A percentile compares a stretch with the other conserved stretches of the same genome.
phyloP scores from a whole-genome alignment of 1,139 yeast genomes.

The Yamadazyma diddensiae region DNA sequence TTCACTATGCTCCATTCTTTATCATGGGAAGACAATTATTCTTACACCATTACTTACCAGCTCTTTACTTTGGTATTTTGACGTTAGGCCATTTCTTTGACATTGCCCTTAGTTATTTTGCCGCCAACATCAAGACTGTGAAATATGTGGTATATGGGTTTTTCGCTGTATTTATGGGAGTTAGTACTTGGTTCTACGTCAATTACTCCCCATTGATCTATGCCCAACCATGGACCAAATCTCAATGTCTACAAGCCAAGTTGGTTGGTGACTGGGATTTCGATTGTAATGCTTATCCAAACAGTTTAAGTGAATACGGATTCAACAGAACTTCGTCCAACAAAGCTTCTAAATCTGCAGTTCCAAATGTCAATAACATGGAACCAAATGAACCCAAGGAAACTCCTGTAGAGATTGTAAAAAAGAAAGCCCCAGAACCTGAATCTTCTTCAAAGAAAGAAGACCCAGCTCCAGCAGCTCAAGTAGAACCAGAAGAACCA shows the following conservation, averaged over 20 bases:
- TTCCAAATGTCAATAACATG: conserved; percentile 11
- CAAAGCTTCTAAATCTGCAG: conserved; percentile 7
- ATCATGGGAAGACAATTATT: conserved; percentile 93
- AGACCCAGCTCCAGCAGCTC: conserved; percentile 9
- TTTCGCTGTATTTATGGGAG: conserved; percentile 47
- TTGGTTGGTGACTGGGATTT: conserved; percentile 77
- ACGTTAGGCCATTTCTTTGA: conserved; percentile 84
- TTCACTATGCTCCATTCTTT: conserved; percentile 85
- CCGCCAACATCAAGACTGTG: conserved; percentile 28
- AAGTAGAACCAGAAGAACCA: conserved; percentile 4
- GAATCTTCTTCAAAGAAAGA: conserved; percentile 10
- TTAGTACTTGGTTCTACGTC: conserved; percentile 54
- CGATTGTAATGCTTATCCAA: conserved; percentile 62
- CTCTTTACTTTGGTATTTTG: conserved; percentile 83
- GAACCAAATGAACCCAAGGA: conserved; percentile 24
- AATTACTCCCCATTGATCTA: conserved; percentile 73
- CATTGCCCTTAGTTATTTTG: conserved; percentile 37
- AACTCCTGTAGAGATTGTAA: conserved; percentile 15
- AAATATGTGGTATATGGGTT: conserved; percentile 41
- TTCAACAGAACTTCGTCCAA: conserved; percentile 9
- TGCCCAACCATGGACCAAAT: conserved; percentile 79
- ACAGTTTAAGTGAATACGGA: conserved; percentile 25
- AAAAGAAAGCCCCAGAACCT: conserved; percentile 8
- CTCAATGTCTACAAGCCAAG: conserved; percentile 60
- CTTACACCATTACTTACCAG: conserved; percentile 89